These are phyloP conservation scores for Cadophora sp. DNA, from an alignment of 2,329 filamentous ascomycete species.

Conservation along the genomic window DNA sequence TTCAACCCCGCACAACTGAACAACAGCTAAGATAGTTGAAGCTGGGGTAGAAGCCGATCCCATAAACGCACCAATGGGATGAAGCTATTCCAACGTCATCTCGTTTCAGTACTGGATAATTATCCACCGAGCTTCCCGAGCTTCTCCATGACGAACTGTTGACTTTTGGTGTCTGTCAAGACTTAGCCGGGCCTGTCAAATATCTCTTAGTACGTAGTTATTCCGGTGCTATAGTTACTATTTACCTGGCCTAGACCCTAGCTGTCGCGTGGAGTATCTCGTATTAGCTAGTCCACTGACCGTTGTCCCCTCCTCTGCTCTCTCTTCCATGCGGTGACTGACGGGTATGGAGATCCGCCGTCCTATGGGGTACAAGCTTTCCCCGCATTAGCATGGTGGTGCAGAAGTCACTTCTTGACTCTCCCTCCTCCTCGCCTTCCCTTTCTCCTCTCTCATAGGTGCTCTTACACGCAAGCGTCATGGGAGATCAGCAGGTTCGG, in stretches of 20 bases:
- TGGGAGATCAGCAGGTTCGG: background rate
- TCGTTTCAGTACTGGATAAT: background rate
- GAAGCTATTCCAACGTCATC: slow-evolving; percentile 28
- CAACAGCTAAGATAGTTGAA: background rate
- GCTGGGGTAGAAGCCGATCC: slow-evolving; percentile 3
- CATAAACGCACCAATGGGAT: slow-evolving; percentile 35
- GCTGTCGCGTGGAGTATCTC: slow-evolving; percentile 1
- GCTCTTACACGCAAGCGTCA: slow-evolving; percentile 6
- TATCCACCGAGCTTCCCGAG: background rate
- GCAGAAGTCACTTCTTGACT: slow-evolving; percentile 13
- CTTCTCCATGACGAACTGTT: background rate
- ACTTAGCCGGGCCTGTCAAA: no score
- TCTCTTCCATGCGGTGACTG: background rate
- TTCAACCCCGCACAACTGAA: slow-evolving; percentile 26
- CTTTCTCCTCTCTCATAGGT: background rate
- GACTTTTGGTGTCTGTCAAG: no score
- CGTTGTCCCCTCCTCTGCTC: background rate
- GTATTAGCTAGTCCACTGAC: background rate
- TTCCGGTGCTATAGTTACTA: background rate
- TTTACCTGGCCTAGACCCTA: no score
- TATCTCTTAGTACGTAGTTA: no score
- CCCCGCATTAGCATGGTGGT: slow-evolving; percentile 16
- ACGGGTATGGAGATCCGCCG: background rate
- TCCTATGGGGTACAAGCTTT: slow-evolving; percentile 18
- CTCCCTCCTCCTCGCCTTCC: background rate